Evolutionary conservation across 176 grass and related monocot species (phyloP).

Genomic region (Carex myosuroides): DNA sequence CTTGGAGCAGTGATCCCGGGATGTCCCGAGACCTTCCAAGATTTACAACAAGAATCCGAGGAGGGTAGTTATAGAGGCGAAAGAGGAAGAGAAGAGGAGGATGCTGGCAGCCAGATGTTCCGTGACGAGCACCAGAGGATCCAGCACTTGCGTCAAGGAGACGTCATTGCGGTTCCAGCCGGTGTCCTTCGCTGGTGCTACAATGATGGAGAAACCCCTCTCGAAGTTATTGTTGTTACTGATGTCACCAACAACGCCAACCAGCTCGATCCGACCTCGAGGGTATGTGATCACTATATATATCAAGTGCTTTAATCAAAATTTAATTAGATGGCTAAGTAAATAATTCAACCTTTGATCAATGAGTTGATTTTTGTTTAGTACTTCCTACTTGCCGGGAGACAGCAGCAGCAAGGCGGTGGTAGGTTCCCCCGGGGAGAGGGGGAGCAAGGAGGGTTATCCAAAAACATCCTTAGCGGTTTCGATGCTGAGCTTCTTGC

Average conservation of each 20-base stretch:
- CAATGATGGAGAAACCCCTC: constrained; percentile 30
- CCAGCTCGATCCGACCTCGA: constrained; percentile 29
- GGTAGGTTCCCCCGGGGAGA: neutral
- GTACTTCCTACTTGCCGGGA: constrained; percentile 35
- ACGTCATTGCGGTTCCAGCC: constrained; percentile 29
- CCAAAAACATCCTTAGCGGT: constrained; percentile 26
- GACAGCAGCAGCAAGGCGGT: neutral
- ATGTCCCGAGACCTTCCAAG: constrained; percentile 37
- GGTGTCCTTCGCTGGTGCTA: constrained; percentile 34
- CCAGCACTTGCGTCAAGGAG: constrained; percentile 26
- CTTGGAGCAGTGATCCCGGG: constrained; percentile 21
- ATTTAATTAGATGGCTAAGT: neutral
- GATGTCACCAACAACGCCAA: constrained; percentile 31
- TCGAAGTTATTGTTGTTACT: constrained; percentile 28
- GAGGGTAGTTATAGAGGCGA: constrained; percentile 5
- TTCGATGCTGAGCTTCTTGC: constrained; percentile 33
- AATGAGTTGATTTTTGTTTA: neutral
- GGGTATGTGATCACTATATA: neutral
- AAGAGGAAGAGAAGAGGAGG: constrained; percentile 8
- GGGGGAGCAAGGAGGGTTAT: neutral
- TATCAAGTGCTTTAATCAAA: neutral
- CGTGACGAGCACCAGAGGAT: constrained; percentile 36
- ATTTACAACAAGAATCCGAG: constrained; percentile 1
- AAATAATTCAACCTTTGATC: neutral
- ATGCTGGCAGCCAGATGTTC: constrained; percentile 9